These are phyloP conservation scores for Cryphonectria carpinicola DNA, from an alignment of 2,329 filamentous ascomycete species.

Conservation along the genomic window DNA sequence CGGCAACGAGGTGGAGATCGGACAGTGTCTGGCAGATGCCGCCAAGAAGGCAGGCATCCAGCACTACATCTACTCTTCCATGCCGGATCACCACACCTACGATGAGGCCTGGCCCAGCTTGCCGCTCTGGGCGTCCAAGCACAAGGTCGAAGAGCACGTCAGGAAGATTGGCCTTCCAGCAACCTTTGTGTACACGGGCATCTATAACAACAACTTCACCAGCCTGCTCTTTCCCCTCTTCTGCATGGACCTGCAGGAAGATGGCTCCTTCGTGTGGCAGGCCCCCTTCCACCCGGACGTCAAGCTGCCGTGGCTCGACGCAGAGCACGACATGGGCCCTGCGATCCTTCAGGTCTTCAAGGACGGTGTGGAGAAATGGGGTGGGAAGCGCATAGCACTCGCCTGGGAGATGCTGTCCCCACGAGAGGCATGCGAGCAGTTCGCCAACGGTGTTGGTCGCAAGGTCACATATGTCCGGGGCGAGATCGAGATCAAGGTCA, in stretches of 20 bases:
- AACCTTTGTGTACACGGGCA: constrained; percentile 94
- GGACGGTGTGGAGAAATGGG: constrained; percentile 86
- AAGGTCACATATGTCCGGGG: constrained; percentile 78
- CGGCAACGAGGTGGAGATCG: constrained; percentile 90
- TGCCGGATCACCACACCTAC: constrained; percentile 91
- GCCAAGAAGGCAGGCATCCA: constrained; percentile 83
- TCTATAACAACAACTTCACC: constrained; percentile 99
- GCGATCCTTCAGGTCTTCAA: constrained; percentile 94
- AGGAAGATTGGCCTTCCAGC: constrained; percentile 79
- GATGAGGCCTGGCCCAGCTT: constrained; percentile 77
- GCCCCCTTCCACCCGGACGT: constrained; percentile 91
- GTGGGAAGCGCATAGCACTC: constrained; percentile 75
- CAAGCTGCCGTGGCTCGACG: constrained; percentile 92
- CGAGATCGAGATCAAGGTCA: constrained; percentile 82
- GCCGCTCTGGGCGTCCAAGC: constrained; percentile 91
- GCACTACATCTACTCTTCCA: constrained; percentile 95
- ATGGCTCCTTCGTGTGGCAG: constrained; percentile 89
- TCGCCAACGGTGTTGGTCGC: constrained; percentile 76
- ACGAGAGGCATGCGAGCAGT: constrained; percentile 77
- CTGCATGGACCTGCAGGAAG: constrained; percentile 85
- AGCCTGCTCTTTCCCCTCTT: constrained; percentile 90
- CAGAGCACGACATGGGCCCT: constrained; percentile 93
- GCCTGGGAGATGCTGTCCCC: constrained; percentile 91
- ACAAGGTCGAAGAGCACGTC: constrained; percentile 89
- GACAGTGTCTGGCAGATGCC: constrained; percentile 84